Evolutionary conservation across 1,139 yeast species (phyloP).

Genomic region (Debaryomyces udenii): DNA sequence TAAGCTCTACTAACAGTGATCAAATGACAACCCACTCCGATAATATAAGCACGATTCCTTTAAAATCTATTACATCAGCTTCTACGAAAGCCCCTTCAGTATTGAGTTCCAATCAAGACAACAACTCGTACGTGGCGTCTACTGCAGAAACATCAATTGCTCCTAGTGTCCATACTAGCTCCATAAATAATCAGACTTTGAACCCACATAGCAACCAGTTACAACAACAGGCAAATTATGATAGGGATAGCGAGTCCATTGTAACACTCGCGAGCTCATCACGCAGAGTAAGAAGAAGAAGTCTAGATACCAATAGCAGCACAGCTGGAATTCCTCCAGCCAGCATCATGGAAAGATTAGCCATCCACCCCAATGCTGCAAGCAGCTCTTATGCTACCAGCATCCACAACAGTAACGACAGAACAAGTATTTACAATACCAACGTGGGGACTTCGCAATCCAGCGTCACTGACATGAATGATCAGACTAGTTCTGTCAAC

Average conservation of each 20-base stretch:
- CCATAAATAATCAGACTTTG: constrained; percentile 13
- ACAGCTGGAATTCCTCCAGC: constrained; percentile 69
- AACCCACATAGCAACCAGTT: constrained; percentile 11
- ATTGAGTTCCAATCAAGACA: constrained; percentile 44
- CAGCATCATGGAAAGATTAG: constrained; percentile 56
- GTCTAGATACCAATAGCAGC: constrained; percentile 61
- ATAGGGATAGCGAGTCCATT: constrained; percentile 55
- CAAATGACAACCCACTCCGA: constrained; percentile 23
- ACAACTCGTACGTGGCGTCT: constrained; percentile 44
- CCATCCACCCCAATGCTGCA: constrained; percentile 36
- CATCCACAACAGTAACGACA: constrained; percentile 20
- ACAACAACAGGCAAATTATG: constrained; percentile 18
- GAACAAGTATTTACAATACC: constrained; percentile 22
- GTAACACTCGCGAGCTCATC: constrained; percentile 58
- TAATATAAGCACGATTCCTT: constrained; percentile 52
- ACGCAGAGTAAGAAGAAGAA: constrained; percentile 51
- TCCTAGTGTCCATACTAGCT: constrained; percentile 32
- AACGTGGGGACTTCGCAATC: constrained; percentile 19
- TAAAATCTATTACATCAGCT: constrained; percentile 52
- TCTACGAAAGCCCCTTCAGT: constrained; percentile 50
- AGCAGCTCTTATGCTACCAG: constrained; percentile 33
- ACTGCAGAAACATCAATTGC: constrained; percentile 60
- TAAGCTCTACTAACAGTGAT: constrained; percentile 16
- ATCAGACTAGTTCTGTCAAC: constrained; percentile 19
- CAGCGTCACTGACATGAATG: constrained; percentile 21